Evolutionary conservation across 768 basidiomycete species (phyloP), one percentile per base, ranked within the genome.

Genomic region (Brasilioporus rufonigricans): DNA sequence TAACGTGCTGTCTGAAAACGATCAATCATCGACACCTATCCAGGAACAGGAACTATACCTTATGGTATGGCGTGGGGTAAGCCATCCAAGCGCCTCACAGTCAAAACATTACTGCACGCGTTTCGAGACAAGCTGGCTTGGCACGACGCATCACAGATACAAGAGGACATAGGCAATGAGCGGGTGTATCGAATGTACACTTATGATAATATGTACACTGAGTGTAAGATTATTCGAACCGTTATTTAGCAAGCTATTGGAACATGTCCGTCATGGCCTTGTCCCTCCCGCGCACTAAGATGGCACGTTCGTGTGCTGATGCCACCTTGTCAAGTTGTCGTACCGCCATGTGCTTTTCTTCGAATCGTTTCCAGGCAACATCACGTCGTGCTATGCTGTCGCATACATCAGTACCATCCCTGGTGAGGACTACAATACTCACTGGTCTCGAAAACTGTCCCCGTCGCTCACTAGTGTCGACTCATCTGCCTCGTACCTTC

Each of bases 221-320:
- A 11, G 10, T 53, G 44, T 53, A n/a, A n/a, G 48, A 39, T 79
- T 70, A 92, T 29, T 92, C 93, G 61, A 91, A 96, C 52, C 89
- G 77, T 64, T 89, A 79, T 68, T 89, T 93, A n/a, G 93, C 94
- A 67, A 96, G 74, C 60, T 87, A 84, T 72, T 90, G 90, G 71
- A 97, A 93, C 93, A 94, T 95, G 53, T 92, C 92, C 92, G 97
- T 98, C 0, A 92, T 97, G 18, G 85, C 89, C 68, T 85, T 86
- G 64, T 97, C 93, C 66, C 91, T 94, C 65, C 87, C 85, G 61
- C 80, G 84, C 54, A 84, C 75, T 7, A 80, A 84, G 24, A 64
- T 75, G 0, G 80, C 77, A 52, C 88, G 81, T 65, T 94, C 91
- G 38, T 82, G 79, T 13, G 76, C 66, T 1, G 71, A 79, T 26